phyloP scores from a whole-genome alignment of 2,329 filamentous ascomycete species.

The Colletotrichum sp. region DNA sequence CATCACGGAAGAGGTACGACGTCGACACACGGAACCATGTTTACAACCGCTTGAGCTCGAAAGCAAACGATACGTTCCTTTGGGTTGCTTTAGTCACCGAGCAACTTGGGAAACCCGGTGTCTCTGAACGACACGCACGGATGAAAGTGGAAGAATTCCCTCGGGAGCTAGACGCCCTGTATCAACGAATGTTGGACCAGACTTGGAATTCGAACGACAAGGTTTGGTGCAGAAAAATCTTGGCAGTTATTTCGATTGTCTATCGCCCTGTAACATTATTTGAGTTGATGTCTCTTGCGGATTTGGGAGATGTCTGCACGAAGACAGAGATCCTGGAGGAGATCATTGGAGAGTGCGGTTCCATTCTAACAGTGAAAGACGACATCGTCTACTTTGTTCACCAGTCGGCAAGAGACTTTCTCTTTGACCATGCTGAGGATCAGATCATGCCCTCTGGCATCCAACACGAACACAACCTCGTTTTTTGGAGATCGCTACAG shows the following conservation, averaged over 20 bases:
- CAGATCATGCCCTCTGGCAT: no score
- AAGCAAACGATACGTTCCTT: constrained; percentile 43
- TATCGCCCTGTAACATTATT: constrained; percentile 36
- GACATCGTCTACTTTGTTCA: constrained; percentile 37
- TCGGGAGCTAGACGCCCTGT: constrained; percentile 38
- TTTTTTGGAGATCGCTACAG: no score
- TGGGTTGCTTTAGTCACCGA: constrained; percentile 36
- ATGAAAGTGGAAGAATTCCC: constrained; percentile 29
- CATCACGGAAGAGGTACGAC: constrained; percentile 6
- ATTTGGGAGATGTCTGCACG: neutral
- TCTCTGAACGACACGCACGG: neutral
- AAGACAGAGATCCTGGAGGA: neutral
- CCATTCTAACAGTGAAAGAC: constrained; percentile 32
- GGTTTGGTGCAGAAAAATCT: constrained; percentile 36
- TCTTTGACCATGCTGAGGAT: no score
- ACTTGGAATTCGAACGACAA: no score
- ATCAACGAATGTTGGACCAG: constrained; percentile 40
- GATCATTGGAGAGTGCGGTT: neutral
- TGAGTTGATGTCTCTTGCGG: constrained; percentile 34
- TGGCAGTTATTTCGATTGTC: constrained; percentile 32
- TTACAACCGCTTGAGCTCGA: constrained; percentile 24
- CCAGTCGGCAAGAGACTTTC: no score
- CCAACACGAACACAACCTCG: no score
- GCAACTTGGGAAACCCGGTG: neutral
- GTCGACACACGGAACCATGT: neutral